Evolutionary conservation across 2,329 filamentous ascomycete species (phyloP).

Genomic region (Pestalotiopsis sp.): DNA sequence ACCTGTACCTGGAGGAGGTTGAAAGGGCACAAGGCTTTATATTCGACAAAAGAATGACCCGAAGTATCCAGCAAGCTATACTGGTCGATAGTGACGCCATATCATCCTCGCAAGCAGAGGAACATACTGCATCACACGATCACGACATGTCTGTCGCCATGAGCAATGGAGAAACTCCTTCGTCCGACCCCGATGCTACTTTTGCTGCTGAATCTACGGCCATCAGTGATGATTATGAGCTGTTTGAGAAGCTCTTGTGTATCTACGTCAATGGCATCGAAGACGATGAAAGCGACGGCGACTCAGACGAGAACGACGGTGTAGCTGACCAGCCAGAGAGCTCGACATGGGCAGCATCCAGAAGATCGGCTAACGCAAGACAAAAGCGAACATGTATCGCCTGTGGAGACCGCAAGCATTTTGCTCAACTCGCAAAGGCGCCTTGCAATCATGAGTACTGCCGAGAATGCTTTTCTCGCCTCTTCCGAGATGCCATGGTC

Average conservation of each 20-base stretch:
- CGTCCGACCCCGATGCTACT: neutral
- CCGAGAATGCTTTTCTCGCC: conserved; percentile 41
- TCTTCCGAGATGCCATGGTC: conserved; percentile 44
- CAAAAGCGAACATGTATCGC: conserved; percentile 15
- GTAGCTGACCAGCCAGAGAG: conserved; percentile 16
- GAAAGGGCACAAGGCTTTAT: conserved; percentile 11
- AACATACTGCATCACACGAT: conserved; percentile 16
- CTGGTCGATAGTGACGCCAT: conserved; percentile 19
- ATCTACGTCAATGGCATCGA: conserved; percentile 16
- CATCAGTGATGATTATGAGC: conserved; percentile 11
- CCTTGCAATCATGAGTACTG: conserved; percentile 53
- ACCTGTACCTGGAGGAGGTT: conserved; percentile 21
- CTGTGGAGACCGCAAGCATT: conserved; percentile 17
- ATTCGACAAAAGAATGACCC: conserved; percentile 23
- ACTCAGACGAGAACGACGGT: neutral
- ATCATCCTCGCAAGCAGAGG: conserved; percentile 14
- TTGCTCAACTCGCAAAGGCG: conserved; percentile 14
- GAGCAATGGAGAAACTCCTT: neutral
- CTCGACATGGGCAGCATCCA: conserved; percentile 21
- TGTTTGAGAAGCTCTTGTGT: conserved; percentile 16
- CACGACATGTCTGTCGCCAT: conserved; percentile 13
- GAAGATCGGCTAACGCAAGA: neutral
- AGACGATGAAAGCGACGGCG: neutral
- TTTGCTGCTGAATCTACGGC: neutral
- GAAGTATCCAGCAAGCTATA: conserved; percentile 21